Evolutionary conservation across 768 basidiomycete genomes (phyloP).

Genomic region (Boletus sp.): DNA sequence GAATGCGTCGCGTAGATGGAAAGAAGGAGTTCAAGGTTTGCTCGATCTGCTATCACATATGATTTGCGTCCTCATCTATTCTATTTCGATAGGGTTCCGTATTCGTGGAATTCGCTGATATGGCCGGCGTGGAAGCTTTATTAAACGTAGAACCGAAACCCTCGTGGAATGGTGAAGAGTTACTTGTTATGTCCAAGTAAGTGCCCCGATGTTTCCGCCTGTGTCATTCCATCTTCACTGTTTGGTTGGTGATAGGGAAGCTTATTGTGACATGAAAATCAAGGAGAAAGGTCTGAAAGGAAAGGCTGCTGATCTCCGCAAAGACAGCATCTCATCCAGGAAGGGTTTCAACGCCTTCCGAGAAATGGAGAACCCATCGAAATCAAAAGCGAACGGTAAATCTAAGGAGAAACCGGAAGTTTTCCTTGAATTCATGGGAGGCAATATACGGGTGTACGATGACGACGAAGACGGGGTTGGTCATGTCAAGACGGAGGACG

Average conservation of each 20-base stretch:
- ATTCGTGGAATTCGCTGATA: slow-evolving; percentile 86
- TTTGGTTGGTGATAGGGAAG: slow-evolving; percentile 49
- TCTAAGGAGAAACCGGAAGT: slow-evolving; percentile 54
- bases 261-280: slow-evolving; percentile 94
- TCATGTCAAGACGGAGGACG: slow-evolving; percentile 42
- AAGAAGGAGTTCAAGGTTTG: slow-evolving; percentile 86
- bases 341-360: slow-evolving; percentile 80
- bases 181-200: slow-evolving; percentile 87
- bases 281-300: slow-evolving; percentile 88
- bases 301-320: slow-evolving; percentile 60
- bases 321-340: slow-evolving; percentile 49
- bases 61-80: neutral
- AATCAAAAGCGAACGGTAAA: slow-evolving; percentile 33
- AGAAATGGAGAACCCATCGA: slow-evolving; percentile 50
- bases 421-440: slow-evolving; percentile 73
- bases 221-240: neutral
- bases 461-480: slow-evolving; percentile 49
- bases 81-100: slow-evolving; percentile 68
- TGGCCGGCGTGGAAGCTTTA: slow-evolving; percentile 68
- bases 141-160: slow-evolving; percentile 81
- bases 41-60: neutral
- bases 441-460: slow-evolving; percentile 57
- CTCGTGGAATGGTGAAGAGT: slow-evolving; percentile 69
- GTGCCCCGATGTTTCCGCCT: slow-evolving; percentile 18
- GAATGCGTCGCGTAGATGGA: slow-evolving; percentile 80